These are phyloP conservation scores for Puccinia novopanici DNA, from an alignment of 1,284 basidiomycete genomes.

Conservation along the genomic window DNA sequence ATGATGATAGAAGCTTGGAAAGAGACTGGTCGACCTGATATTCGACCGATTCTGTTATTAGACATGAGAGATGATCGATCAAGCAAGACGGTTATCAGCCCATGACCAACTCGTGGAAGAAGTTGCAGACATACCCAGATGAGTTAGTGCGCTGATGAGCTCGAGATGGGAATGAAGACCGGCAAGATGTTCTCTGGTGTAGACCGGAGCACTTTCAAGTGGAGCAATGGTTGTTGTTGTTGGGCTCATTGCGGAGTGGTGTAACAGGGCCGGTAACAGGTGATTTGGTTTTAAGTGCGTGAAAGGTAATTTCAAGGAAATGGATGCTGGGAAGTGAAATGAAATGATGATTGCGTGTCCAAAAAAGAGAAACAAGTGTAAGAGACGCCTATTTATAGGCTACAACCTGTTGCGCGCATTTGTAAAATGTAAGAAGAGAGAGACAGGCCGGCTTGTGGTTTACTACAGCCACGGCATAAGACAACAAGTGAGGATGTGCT, in stretches of 20 bases:
- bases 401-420: not conserved
- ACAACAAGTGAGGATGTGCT: no score
- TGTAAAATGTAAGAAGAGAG: no score
- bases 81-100: constrained; percentile 2
- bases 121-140: constrained; percentile 17
- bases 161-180: constrained; percentile 36
- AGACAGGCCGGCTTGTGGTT: no score
- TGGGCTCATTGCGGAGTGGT: no score
- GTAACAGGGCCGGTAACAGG: constrained; percentile 14
- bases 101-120: not conserved
- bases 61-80: not conserved
- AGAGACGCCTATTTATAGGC: no score
- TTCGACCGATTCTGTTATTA: constrained; percentile 32
- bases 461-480: no score
- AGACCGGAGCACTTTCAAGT: no score
- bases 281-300: no score
- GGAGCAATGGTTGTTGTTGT: no score
- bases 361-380: no score
- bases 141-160: constrained; percentile 20
- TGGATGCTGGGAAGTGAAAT: not conserved
- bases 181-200: constrained; percentile 31
- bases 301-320: not conserved
- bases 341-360: not conserved
- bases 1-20: constrained; percentile 28
- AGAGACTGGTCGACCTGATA: constrained; percentile 33